Evolutionary conservation across 164 flowering plant species (phyloP), one percentile per base, ranked within the genome.

Genomic region (Vitis amurensis): DNA sequence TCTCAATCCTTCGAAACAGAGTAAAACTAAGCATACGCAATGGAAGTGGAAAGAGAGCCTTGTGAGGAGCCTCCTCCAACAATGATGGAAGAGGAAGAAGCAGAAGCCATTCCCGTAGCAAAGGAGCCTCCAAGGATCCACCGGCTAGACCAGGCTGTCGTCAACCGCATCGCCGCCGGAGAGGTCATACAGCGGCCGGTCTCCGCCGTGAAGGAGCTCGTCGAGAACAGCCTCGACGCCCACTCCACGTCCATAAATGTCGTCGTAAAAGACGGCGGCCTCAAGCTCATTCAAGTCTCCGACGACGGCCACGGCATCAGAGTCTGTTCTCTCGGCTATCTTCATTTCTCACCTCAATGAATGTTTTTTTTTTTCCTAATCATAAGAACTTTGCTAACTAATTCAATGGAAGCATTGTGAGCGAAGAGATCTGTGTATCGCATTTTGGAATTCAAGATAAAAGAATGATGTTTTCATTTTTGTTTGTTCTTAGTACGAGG

Each of bases 231-330:
- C 57, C 68, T 64, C 68, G 68, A 64, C 68, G 68, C 68, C 47
- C 19, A 15, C 57, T 50, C 44, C 44, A 6, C 44, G 6, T 37
- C 44, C 44, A 37, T 37, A 37, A 37, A 4, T 6, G 44, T 37
- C 44, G 44, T 6, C 5, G 44, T 37, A 37, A 37, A 37, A 6
- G 44, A 37, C 44, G 44, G 44, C 7, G 44, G 99, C 3, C 90
- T 95, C 55, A 95, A 95, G 63, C 95, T 95, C 74, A 93, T 95
- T 29, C 99, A 95, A 69, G 97, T 95, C 67, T 91, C 98, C 74
- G 99, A 95, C 62, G 94, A 95, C 70, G 99, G 99, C 67, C 99
- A 95, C 68, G 99, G 99, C 29, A 91, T 95, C 64, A 75, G 97
- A 16, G 97, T 94, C 72, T 62, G 75, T 57, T 31, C 15, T 19